Evolutionary conservation across 306 rosid species (phyloP), one percentile per base, ranked within the genome.

Genomic region (Luffa aegyptiaca): DNA sequence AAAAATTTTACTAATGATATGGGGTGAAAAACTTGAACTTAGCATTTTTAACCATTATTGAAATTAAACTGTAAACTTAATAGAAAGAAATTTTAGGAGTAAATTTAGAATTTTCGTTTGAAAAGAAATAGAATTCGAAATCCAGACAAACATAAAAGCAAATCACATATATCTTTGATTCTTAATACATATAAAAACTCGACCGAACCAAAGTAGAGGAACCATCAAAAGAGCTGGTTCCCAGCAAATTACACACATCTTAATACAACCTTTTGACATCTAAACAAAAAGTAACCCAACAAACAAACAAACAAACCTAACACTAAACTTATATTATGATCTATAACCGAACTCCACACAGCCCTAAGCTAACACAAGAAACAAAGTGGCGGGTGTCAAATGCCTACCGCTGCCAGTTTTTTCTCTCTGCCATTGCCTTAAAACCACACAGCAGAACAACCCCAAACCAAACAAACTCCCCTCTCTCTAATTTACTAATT

Each of bases 391-490:
- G 90, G 93, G 85, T 87, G 88, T 77, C 42, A 79, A n/a, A 61
- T 68, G 44, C 88, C 88, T 84, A 92, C 87, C 94, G 45, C 90
- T 77, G 82, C 90, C 86, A 35, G 57, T 48, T 79, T 55, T 53
- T 26, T 21, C 53, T 1, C 49, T 63, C 83, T 84, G 86, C 84
- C 70, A 45, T 85, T 80, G 56, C 33, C 79, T 72, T 72, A 6
- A 69, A 83, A 80, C 76, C 56, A 79, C 56, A 44, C n/a, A 79
- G 83, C 84, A 80, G 82, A 80, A 26, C 78, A 35, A 44, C 18
- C 6, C 5, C 5, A 12, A 71, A 8, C 6, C 5, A 45, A 45
- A 39, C 42, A 39, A 45, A 45, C 49, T 45, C 49, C 49, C 52
- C 52, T 48, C 14, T 48, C 52, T 48, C 14, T 48, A 48, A 48